Evolutionary conservation across 2,329 filamentous ascomycete genomes (phyloP).

Genomic region (Reticulascus tulasneorum): DNA sequence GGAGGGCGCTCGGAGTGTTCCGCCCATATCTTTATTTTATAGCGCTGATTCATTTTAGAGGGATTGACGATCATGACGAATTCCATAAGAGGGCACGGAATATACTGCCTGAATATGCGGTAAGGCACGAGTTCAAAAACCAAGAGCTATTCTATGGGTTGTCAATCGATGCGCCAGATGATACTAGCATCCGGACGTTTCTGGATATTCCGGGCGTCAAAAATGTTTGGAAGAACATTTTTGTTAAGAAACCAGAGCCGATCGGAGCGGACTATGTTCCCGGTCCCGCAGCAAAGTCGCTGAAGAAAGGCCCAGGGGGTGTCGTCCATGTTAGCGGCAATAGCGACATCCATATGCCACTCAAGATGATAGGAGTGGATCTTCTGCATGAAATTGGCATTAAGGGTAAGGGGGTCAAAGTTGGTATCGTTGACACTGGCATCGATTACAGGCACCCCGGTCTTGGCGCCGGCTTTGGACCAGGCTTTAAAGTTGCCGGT

Average conservation of each 20-base stretch:
- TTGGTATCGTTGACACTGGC: constrained; percentile 36
- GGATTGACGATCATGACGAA: constrained; percentile 5
- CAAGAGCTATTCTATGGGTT: constrained; percentile 13
- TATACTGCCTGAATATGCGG: constrained; percentile 6
- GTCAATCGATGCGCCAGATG: constrained; percentile 11
- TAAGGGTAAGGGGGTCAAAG: constrained; percentile 31
- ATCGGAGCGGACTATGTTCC: too few species aligned
- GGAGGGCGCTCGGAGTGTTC: too few species aligned
- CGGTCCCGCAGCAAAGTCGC: too few species aligned
- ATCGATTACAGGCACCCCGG: constrained; percentile 32
- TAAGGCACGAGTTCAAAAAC: constrained; percentile 14
- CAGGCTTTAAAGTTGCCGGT: constrained; percentile 15
- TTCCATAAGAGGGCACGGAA: constrained; percentile 8
- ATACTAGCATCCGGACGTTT: constrained; percentile 4
- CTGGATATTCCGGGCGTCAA: constrained; percentile 12
- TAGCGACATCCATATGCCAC: constrained; percentile 5
- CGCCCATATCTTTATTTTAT: too few species aligned
- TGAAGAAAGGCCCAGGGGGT: too few species aligned
- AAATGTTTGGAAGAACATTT: constrained; percentile 12
- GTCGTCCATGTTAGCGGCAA: constrained; percentile 6
- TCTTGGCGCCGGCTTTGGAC: constrained; percentile 9
- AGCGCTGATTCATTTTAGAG: too few species aligned
- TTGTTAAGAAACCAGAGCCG: constrained; percentile 9
- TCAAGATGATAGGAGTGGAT: constrained; percentile 29
- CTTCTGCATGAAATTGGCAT: constrained; percentile 31